phyloP scores from a whole-genome alignment of 352 stramenopile genomes.

The Globisporangium spiculum region DNA sequence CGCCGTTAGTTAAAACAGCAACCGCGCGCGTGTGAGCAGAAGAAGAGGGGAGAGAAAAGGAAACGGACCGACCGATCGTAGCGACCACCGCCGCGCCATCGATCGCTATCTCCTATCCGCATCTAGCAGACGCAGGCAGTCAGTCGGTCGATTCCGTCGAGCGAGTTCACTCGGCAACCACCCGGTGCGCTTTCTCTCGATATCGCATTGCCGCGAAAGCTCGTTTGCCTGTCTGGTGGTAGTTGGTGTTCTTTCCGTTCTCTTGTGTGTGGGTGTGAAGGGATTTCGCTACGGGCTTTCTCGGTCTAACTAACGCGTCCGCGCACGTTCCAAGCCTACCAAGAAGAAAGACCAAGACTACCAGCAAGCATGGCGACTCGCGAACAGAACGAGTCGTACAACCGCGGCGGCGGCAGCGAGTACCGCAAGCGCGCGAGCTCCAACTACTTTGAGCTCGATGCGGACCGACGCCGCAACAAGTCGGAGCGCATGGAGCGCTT shows the following conservation, averaged over 20 bases:
- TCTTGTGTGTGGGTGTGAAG: not conserved
- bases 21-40: not conserved
- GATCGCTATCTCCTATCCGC: not conserved
- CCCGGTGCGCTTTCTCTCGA: not conserved
- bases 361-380: slow-evolving; percentile 13
- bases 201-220: not conserved
- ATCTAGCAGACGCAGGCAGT: not conserved
- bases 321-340: not conserved
- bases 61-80: slow-evolving; percentile 1
- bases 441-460: slow-evolving; percentile 84
- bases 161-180: not conserved
- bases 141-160: not conserved
- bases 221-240: not conserved
- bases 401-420: slow-evolving; percentile 5
- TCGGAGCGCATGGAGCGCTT: slow-evolving; percentile 67
- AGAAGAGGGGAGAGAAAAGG: not conserved
- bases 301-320: not conserved
- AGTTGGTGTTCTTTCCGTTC: not conserved
- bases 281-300: not conserved
- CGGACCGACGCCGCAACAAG: slow-evolving; percentile 67
- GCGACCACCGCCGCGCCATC: not conserved
- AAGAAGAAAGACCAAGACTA: not conserved
- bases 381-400: slow-evolving; percentile 15
- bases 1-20: not conserved
- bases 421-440: slow-evolving; percentile 64